A percentile compares a stretch with the other conserved stretches of the same genome.
phyloP scores from a whole-genome alignment of 495 filamentous ascomycete species.

The Amorphotheca resinae region DNA sequence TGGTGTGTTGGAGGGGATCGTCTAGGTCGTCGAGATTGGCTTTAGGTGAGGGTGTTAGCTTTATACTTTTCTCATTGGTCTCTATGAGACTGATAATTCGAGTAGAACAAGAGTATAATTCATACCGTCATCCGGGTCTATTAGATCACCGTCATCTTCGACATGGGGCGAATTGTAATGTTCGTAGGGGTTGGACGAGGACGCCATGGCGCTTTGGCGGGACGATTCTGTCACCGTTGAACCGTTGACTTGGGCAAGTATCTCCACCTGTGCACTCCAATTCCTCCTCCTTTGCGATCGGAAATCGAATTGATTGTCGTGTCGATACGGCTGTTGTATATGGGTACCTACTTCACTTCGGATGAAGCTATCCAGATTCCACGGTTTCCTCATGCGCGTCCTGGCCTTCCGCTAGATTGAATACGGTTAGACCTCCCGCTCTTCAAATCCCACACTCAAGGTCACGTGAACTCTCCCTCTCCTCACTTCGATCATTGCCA shows the following conservation, averaged over 20 bases:
- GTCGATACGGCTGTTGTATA: no score
- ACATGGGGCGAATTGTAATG: constrained; percentile 59
- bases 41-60: constrained; percentile 20
- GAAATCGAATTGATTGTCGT: no score
- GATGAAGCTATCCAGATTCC: constrained; percentile 5
- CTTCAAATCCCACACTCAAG: no score
- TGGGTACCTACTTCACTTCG: no score
- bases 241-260: no score
- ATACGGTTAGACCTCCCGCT: constrained; percentile 4
- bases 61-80: background rate
- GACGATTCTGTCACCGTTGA: no score
- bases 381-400: constrained; percentile 13
- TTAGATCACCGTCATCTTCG: constrained; percentile 77
- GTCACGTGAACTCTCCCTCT: no score
- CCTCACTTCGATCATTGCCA: no score
- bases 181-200: constrained; percentile 33
- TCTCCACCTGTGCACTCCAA: no score
- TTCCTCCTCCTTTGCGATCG: no score
- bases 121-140: constrained; percentile 91
- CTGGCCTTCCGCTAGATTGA: background rate
- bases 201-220: constrained; percentile 20
- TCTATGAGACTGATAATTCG: background rate
- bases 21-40: constrained; percentile 83
- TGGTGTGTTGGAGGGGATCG: constrained; percentile 55
- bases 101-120: constrained; percentile 4